Conservation (phyloP, 164 flowering plant genomes). For the Sedum album region DNA sequence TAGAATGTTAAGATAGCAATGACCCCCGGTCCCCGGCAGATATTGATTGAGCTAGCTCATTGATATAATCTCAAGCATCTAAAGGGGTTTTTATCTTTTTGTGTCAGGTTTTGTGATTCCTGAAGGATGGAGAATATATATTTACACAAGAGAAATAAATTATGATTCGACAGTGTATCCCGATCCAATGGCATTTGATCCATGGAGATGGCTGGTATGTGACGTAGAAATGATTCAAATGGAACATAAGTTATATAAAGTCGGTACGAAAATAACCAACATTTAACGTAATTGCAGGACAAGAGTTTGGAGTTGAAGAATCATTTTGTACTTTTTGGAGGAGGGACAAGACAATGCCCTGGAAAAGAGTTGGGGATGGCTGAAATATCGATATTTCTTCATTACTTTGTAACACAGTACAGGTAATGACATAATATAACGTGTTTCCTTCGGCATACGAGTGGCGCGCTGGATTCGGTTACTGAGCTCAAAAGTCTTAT, state of each 20-base stretch:
- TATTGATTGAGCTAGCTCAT: neutral
- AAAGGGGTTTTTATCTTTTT: neutral
- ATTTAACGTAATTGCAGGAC: slow-evolving; percentile 39
- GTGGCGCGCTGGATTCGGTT: neutral
- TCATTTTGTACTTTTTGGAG: slow-evolving; percentile 63
- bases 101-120: slow-evolving; percentile 63
- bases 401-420: slow-evolving; percentile 81
- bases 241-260: no score
- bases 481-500: neutral
- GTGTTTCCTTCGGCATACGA: no score
- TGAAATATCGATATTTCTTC: slow-evolving; percentile 68
- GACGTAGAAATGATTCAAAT: neutral
- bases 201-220: slow-evolving; percentile 78
- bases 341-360: slow-evolving; percentile 76
- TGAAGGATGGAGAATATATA: slow-evolving; percentile 69
- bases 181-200: slow-evolving; percentile 51
- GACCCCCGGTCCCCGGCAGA: no score
- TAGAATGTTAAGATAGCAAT: no score
- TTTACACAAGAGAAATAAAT: slow-evolving; percentile 60
- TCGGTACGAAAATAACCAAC: neutral
- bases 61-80: neutral
- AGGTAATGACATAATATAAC: no score
- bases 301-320: slow-evolving; percentile 50
- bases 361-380: slow-evolving; percentile 85
- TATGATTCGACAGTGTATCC: slow-evolving; percentile 46